Evolutionary conservation across 805 yeast species (phyloP).

Genomic region (Wickerhamomyces ciferrii): DNA sequence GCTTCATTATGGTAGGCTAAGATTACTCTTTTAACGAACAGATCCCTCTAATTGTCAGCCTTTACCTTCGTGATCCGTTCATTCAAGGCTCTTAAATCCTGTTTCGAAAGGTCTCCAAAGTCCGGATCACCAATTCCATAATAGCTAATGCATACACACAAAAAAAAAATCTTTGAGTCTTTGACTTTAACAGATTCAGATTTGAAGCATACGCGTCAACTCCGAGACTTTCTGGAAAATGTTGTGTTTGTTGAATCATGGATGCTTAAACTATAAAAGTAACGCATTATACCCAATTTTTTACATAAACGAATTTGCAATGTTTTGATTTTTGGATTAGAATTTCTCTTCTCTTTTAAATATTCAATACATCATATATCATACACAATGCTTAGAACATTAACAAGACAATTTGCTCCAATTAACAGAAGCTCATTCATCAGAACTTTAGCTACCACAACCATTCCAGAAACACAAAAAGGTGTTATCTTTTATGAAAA

Average conservation of each 20-base stretch:
- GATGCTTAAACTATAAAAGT: no score
- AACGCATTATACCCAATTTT: background rate
- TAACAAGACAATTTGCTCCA: slow-evolving; percentile 7
- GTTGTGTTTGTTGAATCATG: background rate
- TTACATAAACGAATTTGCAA: background rate
- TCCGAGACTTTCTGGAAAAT: background rate
- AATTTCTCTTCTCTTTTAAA: background rate
- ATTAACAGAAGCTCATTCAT: no score
- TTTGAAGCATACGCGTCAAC: background rate
- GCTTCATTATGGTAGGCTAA: no score
- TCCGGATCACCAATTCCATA: background rate
- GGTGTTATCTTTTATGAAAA: slow-evolving; percentile 64
- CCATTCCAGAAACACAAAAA: slow-evolving; percentile 63
- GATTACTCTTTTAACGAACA: no score
- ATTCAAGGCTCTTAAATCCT: background rate
- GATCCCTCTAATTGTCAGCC: no score
- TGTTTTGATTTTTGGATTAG: background rate
- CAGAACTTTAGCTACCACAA: slow-evolving; percentile 6
- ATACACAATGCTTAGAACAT: slow-evolving; percentile 21
- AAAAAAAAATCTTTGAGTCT: background rate
- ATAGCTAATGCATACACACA: background rate
- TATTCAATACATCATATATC: background rate
- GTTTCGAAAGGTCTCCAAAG: background rate
- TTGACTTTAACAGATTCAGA: background rate
- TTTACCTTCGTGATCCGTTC: background rate